phyloP scores from a whole-genome alignment of 805 yeast genomes.

The Clavispora carvajalis region DNA sequence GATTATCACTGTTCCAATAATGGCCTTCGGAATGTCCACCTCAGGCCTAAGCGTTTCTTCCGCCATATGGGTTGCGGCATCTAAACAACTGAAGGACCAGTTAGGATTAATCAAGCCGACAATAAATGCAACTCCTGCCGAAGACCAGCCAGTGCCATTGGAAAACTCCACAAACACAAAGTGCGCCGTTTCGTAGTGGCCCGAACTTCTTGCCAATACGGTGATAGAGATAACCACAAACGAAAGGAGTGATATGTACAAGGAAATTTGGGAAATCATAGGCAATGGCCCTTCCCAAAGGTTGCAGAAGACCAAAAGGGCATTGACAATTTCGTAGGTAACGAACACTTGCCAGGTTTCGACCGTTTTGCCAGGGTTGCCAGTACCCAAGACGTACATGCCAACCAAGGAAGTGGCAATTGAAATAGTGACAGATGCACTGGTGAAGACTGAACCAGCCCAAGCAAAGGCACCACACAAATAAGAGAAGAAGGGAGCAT shows the following conservation, averaged over 20 bases:
- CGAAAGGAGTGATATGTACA: constrained; percentile 49
- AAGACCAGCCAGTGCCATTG: constrained; percentile 58
- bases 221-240: constrained; percentile 50
- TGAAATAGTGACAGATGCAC: constrained; percentile 54
- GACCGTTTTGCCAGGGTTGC: constrained; percentile 28
- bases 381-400: constrained; percentile 35
- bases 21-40: constrained; percentile 55
- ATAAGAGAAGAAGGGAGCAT: constrained; percentile 47
- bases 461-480: constrained; percentile 60
- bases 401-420: constrained; percentile 51
- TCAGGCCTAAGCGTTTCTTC: constrained; percentile 60
- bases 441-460: constrained; percentile 57
- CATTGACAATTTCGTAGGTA: constrained; percentile 41
- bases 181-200: constrained; percentile 44
- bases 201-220: constrained; percentile 47
- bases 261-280: constrained; percentile 41
- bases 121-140: constrained; percentile 55
- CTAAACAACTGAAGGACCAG: constrained; percentile 66
- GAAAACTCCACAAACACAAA: constrained; percentile 52
- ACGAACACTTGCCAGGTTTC: constrained; percentile 54
- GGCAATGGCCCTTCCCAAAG: constrained; percentile 51
- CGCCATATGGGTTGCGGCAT: constrained; percentile 67
- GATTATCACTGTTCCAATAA: constrained; percentile 57
- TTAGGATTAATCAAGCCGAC: constrained; percentile 69
- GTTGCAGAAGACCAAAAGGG: constrained; percentile 41